A percentile compares a stretch with the other conserved stretches of the same genome.
Conservation (phyloP, 2,329 filamentous ascomycete genomes). For the Calcarisporium arbuscula region DNA sequence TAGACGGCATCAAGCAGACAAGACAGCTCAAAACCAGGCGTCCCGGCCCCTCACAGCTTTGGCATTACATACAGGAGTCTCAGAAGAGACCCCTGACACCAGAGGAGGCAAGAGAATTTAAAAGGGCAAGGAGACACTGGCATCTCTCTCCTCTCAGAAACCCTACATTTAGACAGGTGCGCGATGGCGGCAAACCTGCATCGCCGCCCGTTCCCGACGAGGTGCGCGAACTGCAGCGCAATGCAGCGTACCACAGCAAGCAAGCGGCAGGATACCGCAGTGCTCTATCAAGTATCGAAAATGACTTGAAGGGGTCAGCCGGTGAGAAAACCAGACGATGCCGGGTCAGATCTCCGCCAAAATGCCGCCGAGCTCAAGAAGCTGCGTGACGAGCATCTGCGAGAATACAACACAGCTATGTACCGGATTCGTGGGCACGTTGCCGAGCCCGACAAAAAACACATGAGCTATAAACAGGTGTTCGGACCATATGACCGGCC, state of each 20-base stretch:
- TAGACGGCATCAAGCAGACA: slow-evolving; percentile 21
- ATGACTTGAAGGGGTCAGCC: slow-evolving; percentile 11
- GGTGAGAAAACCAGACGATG: not conserved
- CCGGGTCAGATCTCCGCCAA: slow-evolving; percentile 4
- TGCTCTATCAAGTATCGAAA: slow-evolving; percentile 15
- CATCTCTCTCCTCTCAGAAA: slow-evolving; percentile 22
- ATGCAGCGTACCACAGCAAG: slow-evolving; percentile 22
- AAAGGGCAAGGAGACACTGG: slow-evolving; percentile 26
- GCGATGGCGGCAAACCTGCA: slow-evolving; percentile 12
- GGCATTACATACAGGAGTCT: slow-evolving; percentile 23
- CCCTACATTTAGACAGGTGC: slow-evolving; percentile 13
- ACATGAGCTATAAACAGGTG: slow-evolving; percentile 19
- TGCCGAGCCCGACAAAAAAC: slow-evolving; percentile 21
- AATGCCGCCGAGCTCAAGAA: slow-evolving; percentile 16
- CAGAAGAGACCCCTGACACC: slow-evolving; percentile 22
- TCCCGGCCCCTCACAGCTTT: slow-evolving; percentile 27
- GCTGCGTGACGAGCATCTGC: slow-evolving; percentile 19
- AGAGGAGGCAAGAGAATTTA: slow-evolving; percentile 27
- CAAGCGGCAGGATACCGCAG: slow-evolving; percentile 21
- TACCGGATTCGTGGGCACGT: slow-evolving; percentile 19
- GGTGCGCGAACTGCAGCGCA: slow-evolving; percentile 18
- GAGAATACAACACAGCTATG: slow-evolving; percentile 20
- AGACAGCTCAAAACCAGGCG: slow-evolving; percentile 22
- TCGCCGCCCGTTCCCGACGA: slow-evolving; percentile 14
- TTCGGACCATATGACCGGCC: slow-evolving; percentile 18